phyloP scores from a whole-genome alignment of 2,329 filamentous ascomycete genomes.

The Thelonectria olida region DNA sequence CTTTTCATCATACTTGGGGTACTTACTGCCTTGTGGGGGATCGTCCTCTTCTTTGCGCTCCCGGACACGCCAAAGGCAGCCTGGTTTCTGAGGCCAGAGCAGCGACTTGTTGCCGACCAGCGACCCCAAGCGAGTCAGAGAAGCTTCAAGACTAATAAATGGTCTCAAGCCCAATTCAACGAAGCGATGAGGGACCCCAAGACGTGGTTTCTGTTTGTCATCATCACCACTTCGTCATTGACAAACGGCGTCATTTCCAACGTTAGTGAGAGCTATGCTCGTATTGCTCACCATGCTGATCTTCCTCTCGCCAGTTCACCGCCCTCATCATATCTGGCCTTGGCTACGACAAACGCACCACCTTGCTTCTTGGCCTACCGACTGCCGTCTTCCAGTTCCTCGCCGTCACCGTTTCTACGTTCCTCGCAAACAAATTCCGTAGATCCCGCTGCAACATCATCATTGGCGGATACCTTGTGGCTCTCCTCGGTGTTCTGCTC shows the following conservation, averaged over 20 bases:
- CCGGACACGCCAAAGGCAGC: too few species aligned
- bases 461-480: background rate
- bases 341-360: background rate
- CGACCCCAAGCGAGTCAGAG: too few species aligned
- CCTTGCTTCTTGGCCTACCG: background rate
- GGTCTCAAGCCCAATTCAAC: background rate
- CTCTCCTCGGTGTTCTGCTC: background rate
- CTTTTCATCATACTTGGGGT: conserved; percentile 4
- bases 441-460: background rate
- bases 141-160: background rate
- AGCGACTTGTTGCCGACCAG: too few species aligned
- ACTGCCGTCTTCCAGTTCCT: background rate
- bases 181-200: background rate
- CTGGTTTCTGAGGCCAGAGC: too few species aligned
- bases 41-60: background rate
- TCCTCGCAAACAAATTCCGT: background rate
- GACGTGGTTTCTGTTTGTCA: background rate
- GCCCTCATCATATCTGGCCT: conserved; percentile 1
- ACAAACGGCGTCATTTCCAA: conserved; percentile 5
- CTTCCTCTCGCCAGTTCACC: background rate
- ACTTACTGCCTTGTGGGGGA: background rate
- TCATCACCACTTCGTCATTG: background rate
- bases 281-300: background rate
- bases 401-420: background rate
- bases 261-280: background rate